Percentiles rank a stretch among this genome's conserved stretches.
Conservation (phyloP, 306 rosid genomes). For the Benincasa hispida region DNA sequence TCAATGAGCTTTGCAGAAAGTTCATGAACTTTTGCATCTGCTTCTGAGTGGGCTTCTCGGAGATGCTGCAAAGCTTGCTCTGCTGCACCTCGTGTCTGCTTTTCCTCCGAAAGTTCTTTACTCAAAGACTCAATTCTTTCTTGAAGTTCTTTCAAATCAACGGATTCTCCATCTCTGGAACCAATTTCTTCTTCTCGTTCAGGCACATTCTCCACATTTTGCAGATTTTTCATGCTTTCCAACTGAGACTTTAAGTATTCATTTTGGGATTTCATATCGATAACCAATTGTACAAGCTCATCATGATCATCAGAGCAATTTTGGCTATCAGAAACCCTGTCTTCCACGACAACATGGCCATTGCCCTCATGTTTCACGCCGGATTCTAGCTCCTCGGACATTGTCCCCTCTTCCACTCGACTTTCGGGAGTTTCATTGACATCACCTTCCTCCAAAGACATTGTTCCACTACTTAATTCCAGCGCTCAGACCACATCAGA, state of each 20-base stretch:
- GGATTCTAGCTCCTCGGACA: slow-evolving; percentile 17
- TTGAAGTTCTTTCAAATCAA: slow-evolving; percentile 35
- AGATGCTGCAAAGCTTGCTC: slow-evolving; percentile 90
- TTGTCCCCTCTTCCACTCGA: slow-evolving; percentile 22
- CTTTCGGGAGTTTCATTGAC: slow-evolving; percentile 17
- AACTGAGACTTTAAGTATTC: slow-evolving; percentile 77
- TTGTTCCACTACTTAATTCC: slow-evolving; percentile 11
- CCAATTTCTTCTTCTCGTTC: slow-evolving; percentile 19
- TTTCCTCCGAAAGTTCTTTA: slow-evolving; percentile 61
- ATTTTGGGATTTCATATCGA: slow-evolving; percentile 62
- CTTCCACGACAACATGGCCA: slow-evolving; percentile 22
- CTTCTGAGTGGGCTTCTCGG: slow-evolving; percentile 48
- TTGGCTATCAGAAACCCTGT: slow-evolving; percentile 25
- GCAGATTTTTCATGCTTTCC: slow-evolving; percentile 29
- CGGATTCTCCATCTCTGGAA: slow-evolving; percentile 24
- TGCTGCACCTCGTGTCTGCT: slow-evolving; percentile 69
- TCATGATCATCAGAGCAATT: slow-evolving; percentile 36
- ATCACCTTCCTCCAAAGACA: slow-evolving; percentile 37
- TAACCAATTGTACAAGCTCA: slow-evolving; percentile 48
- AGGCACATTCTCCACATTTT: slow-evolving; percentile 10
- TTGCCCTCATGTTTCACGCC: slow-evolving; percentile 21
- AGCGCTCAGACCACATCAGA: slow-evolving; percentile 14
- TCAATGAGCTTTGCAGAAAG: slow-evolving; percentile 67
- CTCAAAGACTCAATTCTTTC: slow-evolving; percentile 42
- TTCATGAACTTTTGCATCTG: slow-evolving; percentile 62